These are phyloP conservation scores for Podila minutissima DNA, from an alignment of 192 early-diverging fungal genomes.

Conservation along the genomic window DNA sequence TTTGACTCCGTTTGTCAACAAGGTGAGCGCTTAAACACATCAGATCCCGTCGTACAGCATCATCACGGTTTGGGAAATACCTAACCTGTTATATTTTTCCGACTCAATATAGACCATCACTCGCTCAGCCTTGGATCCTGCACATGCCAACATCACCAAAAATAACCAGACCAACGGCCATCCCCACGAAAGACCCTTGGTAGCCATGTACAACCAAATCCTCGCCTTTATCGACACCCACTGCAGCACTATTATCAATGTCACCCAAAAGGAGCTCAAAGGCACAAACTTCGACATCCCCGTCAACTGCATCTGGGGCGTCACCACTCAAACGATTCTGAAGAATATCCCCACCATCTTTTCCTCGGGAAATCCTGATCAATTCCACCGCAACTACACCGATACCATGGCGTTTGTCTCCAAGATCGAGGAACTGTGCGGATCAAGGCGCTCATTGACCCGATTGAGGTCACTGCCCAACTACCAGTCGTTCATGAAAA, in stretches of 20 bases:
- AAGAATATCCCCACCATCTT: constrained; percentile 64
- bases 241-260: constrained; percentile 62
- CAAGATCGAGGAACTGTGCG: constrained; percentile 57
- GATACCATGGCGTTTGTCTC: constrained; percentile 65
- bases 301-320: constrained; percentile 69
- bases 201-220: constrained; percentile 66
- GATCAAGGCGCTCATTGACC: constrained; percentile 53
- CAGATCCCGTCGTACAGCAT: background rate
- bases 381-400: constrained; percentile 74
- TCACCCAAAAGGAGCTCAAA: constrained; percentile 64
- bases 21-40: constrained; percentile 36
- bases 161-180: background rate
- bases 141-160: background rate
- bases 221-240: constrained; percentile 60
- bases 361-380: constrained; percentile 70
- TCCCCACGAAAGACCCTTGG: constrained; percentile 37
- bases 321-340: constrained; percentile 58
- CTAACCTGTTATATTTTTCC: background rate
- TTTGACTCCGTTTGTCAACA: constrained; percentile 62
- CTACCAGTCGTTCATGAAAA: constrained; percentile 66
- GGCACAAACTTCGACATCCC: constrained; percentile 72
- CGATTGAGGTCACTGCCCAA: constrained; percentile 58
- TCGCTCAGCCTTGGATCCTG: constrained; percentile 25
- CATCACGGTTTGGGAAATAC: background rate
- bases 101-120: constrained; percentile 22